These are phyloP conservation scores for Dactylellina drechsleri DNA, from an alignment of 2,329 filamentous ascomycete species.

Conservation along the genomic window DNA sequence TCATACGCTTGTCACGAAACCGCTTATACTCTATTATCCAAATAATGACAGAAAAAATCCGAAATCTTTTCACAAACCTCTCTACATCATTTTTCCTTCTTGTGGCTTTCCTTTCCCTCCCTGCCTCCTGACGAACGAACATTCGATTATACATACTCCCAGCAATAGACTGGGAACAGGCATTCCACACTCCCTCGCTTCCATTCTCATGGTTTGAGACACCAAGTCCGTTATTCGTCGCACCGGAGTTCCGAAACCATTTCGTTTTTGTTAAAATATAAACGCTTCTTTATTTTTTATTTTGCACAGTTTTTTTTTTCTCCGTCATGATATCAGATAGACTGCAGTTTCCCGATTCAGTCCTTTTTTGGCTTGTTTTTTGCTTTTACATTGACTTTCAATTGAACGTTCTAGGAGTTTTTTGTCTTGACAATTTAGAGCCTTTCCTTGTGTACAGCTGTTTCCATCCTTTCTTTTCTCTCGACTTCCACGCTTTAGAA, in stretches of 20 bases:
- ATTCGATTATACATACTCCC: neutral
- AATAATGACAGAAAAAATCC: too few species aligned
- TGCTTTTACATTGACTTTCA: neutral
- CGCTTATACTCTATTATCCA: too few species aligned
- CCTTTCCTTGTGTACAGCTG: neutral
- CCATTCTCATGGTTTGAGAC: slow-evolving; percentile 7
- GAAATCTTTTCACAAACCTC: too few species aligned
- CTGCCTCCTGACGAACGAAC: neutral
- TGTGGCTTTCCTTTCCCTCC: neutral
- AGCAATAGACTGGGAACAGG: neutral
- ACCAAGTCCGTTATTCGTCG: slow-evolving; percentile 6
- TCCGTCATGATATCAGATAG: slow-evolving; percentile 54
- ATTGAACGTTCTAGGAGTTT: slow-evolving; percentile 14
- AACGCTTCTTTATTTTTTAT: neutral
- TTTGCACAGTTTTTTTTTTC: neutral
- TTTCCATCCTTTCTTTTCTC: neutral
- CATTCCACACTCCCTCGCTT: neutral
- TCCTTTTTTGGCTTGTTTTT: slow-evolving; percentile 6
- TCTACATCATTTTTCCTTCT: neutral
- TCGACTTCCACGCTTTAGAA: neutral
- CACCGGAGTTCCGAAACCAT: slow-evolving; percentile 2
- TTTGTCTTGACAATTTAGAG: neutral
- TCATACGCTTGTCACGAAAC: too few species aligned
- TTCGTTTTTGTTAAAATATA: neutral
- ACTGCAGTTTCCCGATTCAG: slow-evolving; percentile 22